Evolutionary conservation across 768 basidiomycete species (phyloP).

Genomic region (Mycena polygramma): DNA sequence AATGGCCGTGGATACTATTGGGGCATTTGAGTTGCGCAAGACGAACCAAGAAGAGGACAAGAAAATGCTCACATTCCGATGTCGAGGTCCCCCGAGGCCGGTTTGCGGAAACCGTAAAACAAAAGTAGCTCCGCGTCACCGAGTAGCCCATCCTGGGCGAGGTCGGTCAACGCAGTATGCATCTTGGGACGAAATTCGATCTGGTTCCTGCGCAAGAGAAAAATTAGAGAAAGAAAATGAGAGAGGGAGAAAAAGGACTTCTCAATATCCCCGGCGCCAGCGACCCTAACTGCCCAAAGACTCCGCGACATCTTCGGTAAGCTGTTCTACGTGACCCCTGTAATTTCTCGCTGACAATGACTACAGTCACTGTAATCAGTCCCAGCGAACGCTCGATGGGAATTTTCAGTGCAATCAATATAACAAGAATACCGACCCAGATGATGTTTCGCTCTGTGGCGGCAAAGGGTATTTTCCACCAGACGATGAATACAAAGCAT

Average conservation of each 20-base stretch:
- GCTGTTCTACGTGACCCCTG: no score
- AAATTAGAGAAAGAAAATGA: no score
- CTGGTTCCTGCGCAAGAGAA: no score
- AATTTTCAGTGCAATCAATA: constrained; percentile 37
- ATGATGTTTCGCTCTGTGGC: constrained; percentile 22
- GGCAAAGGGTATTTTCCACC: constrained; percentile 5
- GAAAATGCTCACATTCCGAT: background rate
- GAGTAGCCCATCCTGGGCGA: constrained; percentile 1
- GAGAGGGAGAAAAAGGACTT: no score
- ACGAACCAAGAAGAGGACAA: background rate
- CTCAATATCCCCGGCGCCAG: no score
- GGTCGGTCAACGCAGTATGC: background rate
- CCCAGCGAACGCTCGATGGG: constrained; percentile 36
- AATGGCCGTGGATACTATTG: no score
- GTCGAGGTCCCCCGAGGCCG: background rate
- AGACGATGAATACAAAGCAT: no score
- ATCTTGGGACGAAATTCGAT: background rate
- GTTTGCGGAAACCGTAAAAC: constrained; percentile 21
- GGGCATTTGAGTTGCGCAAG: no score
- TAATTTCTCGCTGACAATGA: no score
- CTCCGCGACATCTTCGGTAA: no score
- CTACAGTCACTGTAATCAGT: constrained; percentile 15
- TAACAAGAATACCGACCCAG: constrained; percentile 37
- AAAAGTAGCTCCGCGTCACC: constrained; percentile 22
- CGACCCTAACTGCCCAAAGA: no score